Evolutionary conservation across 208 protist species (phyloP).

Genomic region (Lotmaria passim): DNA sequence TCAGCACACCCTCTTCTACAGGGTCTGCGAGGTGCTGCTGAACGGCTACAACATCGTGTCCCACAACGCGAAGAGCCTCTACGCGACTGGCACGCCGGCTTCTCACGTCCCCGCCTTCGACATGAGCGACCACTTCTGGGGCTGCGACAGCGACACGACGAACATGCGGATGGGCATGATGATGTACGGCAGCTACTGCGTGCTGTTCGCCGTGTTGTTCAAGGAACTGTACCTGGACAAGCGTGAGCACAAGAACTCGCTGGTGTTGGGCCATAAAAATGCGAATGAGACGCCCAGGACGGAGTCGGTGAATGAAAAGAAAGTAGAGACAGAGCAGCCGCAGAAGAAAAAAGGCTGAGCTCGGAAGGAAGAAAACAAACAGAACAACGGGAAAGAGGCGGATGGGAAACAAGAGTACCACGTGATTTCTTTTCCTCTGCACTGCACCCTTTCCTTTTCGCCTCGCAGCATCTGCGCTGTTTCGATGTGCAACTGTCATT

Average conservation of each 20-base stretch:
- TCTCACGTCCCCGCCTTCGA: constrained; percentile 40
- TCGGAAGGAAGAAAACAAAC: too few relatives aligned
- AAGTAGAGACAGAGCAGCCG: neutral
- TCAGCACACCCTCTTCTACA: constrained; percentile 16
- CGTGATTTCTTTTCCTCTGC: too few relatives aligned
- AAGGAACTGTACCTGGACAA: constrained; percentile 35
- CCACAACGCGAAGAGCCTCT: constrained; percentile 21
- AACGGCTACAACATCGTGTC: neutral
- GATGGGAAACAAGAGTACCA: too few relatives aligned
- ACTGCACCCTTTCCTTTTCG: too few relatives aligned
- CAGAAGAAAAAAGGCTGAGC: neutral
- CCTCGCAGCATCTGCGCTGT: too few relatives aligned
- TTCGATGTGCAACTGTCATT: neutral
- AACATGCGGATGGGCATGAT: constrained; percentile 56
- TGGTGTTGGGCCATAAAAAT: constrained; percentile 22
- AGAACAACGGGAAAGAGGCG: too few relatives aligned
- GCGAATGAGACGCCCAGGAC: neutral
- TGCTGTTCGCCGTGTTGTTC: constrained; percentile 88
- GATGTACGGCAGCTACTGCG: constrained; percentile 89
- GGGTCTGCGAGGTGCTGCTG: constrained; percentile 10
- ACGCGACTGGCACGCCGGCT: constrained; percentile 39
- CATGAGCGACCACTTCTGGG: constrained; percentile 28
- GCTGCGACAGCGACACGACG: constrained; percentile 42
- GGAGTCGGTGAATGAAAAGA: neutral
- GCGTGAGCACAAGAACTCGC: constrained; percentile 20